Evolutionary conservation across 1,284 basidiomycete species (phyloP), one percentile per base, ranked within the genome.

Genomic region (Gomphus bonarii): DNA sequence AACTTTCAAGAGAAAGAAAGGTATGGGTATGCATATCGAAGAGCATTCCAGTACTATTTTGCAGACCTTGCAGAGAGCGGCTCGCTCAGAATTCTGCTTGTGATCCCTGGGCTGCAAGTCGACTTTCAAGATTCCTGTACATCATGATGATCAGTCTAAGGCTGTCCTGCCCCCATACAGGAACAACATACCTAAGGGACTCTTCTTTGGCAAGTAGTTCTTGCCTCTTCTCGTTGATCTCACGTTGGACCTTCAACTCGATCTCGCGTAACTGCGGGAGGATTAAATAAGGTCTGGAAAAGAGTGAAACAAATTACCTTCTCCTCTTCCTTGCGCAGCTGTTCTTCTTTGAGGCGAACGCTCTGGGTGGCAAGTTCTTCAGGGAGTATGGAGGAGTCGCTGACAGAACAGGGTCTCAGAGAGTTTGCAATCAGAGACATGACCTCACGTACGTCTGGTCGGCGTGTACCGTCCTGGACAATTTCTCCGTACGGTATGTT

Each of bases 171-270:
- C 57, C 57, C 42, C 56, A 60, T 58, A 36, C 40, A 36, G 51
- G 33, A 47, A 61, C 9, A 36, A 65, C 75, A 57, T 61, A 87
- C 86, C 88, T 81, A 66, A 90, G 84, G 42, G 87, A 88, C 72
- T 95, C 92, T 70, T 95, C 92, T 71, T 95, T 95, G 50, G 92
- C 91, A 66, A 94, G 73, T 62, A 99, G 74, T 71, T 99, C 95
- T 71, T 99, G 97, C 67, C 95, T 81, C 80, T 97, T 97, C 78
- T 99, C 91, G 73, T 92, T 92, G 73, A 99, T 95, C 79, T 99
- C 97, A 60, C 97, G 85, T 73, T 98, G 95, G 40, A 98, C 94
- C 71, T 93, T 94, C 71, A 98, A 81, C 70, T 99, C 97, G 70
- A 98, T 94, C 75, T 99, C 97, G 65, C 95, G 91, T 62, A 99